Conservation (phyloP, 1,284 basidiomycete genomes). For the Takashimella tepidaria region DNA sequence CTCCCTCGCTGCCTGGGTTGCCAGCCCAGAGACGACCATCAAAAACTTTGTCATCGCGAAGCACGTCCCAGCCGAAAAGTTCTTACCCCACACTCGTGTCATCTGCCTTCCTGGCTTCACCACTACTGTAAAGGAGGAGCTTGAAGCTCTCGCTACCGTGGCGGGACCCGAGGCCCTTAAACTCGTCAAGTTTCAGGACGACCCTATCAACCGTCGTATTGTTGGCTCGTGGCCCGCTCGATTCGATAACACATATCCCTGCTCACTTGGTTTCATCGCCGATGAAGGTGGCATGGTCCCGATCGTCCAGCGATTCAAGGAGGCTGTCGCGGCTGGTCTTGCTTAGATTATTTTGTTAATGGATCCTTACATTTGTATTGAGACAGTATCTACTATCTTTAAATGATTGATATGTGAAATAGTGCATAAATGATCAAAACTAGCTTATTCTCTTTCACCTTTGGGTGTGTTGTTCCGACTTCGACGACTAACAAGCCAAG, state of each 20-base stretch:
- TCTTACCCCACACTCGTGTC: constrained; percentile 53
- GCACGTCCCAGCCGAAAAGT: constrained; percentile 52
- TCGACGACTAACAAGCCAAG: constrained; percentile 32
- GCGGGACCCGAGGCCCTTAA: constrained; percentile 42
- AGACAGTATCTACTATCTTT: too few species aligned
- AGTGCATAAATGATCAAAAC: not conserved
- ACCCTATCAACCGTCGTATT: constrained; percentile 46
- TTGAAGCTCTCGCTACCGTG: constrained; percentile 42
- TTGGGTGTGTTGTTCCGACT: constrained; percentile 10
- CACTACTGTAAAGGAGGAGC: constrained; percentile 42
- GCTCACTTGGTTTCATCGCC: constrained; percentile 39
- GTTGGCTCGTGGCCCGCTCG: constrained; percentile 44
- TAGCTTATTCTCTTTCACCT: not conserved
- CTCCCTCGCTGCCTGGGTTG: constrained; percentile 55
- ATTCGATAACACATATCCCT: constrained; percentile 44
- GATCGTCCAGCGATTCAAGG: constrained; percentile 43
- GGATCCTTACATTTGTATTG: too few species aligned
- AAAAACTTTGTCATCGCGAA: constrained; percentile 56
- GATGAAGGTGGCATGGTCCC: constrained; percentile 46
- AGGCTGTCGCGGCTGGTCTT: constrained; percentile 27
- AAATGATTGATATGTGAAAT: not conserved
- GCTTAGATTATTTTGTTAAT: not conserved
- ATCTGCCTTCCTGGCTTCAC: constrained; percentile 47
- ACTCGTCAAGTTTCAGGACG: constrained; percentile 45
- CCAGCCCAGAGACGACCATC: constrained; percentile 55